Conservation (phyloP, 2,329 filamentous ascomycete species). For the Neonectria neomacrospora region DNA sequence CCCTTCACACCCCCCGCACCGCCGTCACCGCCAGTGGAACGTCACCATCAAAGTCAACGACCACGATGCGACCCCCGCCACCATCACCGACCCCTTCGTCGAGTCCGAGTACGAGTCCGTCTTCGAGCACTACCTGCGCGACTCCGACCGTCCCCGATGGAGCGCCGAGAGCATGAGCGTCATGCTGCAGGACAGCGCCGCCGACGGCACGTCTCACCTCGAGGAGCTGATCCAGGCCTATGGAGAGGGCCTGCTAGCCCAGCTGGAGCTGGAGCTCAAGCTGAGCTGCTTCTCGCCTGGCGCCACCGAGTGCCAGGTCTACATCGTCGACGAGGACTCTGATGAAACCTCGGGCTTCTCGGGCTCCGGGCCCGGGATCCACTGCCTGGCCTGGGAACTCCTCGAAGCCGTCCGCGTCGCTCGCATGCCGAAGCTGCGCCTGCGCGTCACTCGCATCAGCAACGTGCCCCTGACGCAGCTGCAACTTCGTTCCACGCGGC, state of each 20-base stretch:
- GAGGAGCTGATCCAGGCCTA: constrained; percentile 10
- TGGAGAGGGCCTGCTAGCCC: not conserved
- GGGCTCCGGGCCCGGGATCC: constrained; percentile 13
- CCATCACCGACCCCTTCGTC: constrained; percentile 19
- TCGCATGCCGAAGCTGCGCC: constrained; percentile 7
- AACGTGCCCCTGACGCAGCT: not conserved
- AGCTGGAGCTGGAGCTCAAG: constrained; percentile 12
- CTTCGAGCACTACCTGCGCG: constrained; percentile 26
- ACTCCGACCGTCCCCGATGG: constrained; percentile 23
- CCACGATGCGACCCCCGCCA: not conserved
- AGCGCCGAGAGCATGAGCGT: constrained; percentile 20
- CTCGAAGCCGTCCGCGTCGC: constrained; percentile 12
- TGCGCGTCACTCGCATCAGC: constrained; percentile 22
- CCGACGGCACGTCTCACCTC: not conserved
- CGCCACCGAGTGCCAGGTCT: constrained; percentile 18
- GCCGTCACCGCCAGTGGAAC: constrained; percentile 7
- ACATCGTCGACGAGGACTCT: constrained; percentile 10
- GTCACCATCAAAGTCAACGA: constrained; percentile 16
- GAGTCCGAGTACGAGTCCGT: constrained; percentile 15
- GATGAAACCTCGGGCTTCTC: not conserved
- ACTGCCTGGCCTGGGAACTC: constrained; percentile 24
- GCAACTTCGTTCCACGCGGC: not conserved
- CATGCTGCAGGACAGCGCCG: constrained; percentile 13
- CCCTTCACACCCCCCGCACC: not conserved
- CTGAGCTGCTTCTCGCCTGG: not conserved